Percentiles rank a stretch among this genome's conserved stretches.
phyloP scores from a whole-genome alignment of 179 eudicot genomes.

The Corrigiola litoralis region DNA sequence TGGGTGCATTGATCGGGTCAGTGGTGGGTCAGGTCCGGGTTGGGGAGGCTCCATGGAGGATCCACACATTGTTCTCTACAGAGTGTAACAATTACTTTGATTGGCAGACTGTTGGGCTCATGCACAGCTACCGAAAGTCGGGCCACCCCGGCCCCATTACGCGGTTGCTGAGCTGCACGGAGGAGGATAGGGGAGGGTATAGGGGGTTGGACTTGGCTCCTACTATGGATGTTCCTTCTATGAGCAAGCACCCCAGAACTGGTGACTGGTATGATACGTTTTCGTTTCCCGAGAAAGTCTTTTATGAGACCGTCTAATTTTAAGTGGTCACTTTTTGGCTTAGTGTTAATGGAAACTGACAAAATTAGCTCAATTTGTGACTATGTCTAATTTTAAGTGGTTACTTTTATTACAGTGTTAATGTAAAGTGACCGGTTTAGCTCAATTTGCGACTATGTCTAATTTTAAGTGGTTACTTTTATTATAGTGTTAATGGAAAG shows the following conservation, averaged over 20 bases:
- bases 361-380: too few species aligned
- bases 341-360: too few species aligned
- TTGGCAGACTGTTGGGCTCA: conserved; percentile 93
- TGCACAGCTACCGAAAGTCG: conserved; percentile 77
- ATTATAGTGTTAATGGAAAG: too few species aligned
- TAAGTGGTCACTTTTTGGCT: too few species aligned
- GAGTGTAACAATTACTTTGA: conserved; percentile 95
- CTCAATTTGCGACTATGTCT: too few species aligned
- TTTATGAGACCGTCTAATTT: too few species aligned
- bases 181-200: conserved; percentile 60
- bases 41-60: conserved; percentile 51
- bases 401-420: too few species aligned
- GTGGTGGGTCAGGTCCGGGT: conserved; percentile 16
- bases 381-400: too few species aligned
- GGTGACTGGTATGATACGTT: conserved; percentile 67
- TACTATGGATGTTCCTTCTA: conserved; percentile 90
- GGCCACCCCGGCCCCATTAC: conserved; percentile 87
- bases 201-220: conserved; percentile 89
- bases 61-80: conserved; percentile 89
- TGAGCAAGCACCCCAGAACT: conserved; percentile 87
- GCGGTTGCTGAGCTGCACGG: conserved; percentile 92
- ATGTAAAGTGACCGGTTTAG: too few species aligned
- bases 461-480: too few species aligned
- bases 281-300: not conserved
- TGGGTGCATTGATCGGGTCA: conserved; percentile 27